Conservation (phyloP, 2,329 filamentous ascomycete species). For the Dactylella cylindrospora region DNA sequence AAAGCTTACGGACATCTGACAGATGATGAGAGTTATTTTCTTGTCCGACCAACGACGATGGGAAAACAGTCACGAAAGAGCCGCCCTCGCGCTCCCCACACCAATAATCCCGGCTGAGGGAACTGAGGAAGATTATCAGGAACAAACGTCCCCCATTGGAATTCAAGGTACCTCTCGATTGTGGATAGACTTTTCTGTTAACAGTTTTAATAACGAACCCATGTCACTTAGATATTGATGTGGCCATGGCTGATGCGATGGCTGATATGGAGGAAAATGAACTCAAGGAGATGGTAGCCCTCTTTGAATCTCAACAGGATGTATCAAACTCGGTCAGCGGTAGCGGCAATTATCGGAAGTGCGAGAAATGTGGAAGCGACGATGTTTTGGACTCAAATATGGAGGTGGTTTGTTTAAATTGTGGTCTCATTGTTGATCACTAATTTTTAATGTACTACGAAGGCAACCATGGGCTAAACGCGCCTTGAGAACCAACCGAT, state of each 20-base stretch:
- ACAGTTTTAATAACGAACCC: background rate
- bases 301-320: background rate
- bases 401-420: conserved; percentile 31
- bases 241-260: conserved; percentile 34
- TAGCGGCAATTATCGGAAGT: too few relatives aligned
- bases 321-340: background rate
- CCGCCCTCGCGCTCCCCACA: conserved; percentile 43
- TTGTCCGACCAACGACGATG: conserved; percentile 52
- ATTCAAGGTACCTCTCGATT: background rate
- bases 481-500: too few relatives aligned
- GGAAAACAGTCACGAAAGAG: conserved; percentile 49
- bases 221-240: conserved; percentile 20
- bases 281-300: conserved; percentile 14
- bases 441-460: too few relatives aligned
- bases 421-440: too few relatives aligned
- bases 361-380: conserved; percentile 27
- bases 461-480: too few relatives aligned
- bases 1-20: conserved; percentile 2
- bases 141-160: background rate
- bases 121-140: background rate
- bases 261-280: conserved; percentile 27
- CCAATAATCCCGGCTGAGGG: conserved; percentile 1
- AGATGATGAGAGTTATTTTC: conserved; percentile 53
- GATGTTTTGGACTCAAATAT: conserved; percentile 20
- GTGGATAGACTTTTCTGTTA: background rate